Conservation (phyloP, 164 flowering plant genomes). For the Magnolia officinalis region DNA sequence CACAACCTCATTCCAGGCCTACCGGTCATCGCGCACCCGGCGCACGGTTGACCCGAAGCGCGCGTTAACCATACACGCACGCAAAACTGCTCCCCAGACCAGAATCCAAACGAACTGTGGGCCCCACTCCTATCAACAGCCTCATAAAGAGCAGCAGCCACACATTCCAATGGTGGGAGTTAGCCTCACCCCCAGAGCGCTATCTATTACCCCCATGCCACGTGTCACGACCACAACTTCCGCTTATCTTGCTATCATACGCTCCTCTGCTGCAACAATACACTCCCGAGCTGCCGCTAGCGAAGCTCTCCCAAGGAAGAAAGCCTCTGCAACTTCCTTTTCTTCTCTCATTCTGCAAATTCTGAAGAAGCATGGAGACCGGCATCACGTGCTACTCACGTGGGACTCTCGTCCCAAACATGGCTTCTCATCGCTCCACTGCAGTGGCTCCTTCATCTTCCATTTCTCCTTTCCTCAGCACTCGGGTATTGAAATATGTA, state of each 20-base stretch:
- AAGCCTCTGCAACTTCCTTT: too few relatives aligned
- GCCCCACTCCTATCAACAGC: not conserved
- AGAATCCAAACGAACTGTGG: not conserved
- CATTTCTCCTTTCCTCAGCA: constrained; percentile 42
- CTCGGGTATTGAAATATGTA: constrained; percentile 36
- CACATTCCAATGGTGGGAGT: not conserved
- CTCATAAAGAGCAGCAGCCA: not conserved
- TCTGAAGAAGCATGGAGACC: constrained; percentile 51
- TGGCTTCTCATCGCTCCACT: constrained; percentile 52
- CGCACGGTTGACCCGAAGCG: not conserved
- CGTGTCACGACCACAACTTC: not conserved
- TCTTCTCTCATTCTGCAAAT: not conserved
- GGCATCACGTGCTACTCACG: constrained; percentile 64
- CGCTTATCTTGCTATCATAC: not conserved
- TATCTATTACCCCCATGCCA: not conserved
- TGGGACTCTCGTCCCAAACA: constrained; percentile 45
- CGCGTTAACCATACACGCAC: not conserved
- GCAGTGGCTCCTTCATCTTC: constrained; percentile 42
- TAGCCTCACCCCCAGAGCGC: not conserved
- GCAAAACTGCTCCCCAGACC: not conserved
- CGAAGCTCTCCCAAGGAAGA: not conserved
- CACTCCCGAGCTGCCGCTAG: not conserved
- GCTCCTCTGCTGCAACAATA: not conserved
- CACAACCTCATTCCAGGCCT: not conserved
- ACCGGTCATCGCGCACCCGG: not conserved